Evolutionary conservation across 2,329 filamentous ascomycete species (phyloP).

Genomic region (Aspergillus hiratsukae): DNA sequence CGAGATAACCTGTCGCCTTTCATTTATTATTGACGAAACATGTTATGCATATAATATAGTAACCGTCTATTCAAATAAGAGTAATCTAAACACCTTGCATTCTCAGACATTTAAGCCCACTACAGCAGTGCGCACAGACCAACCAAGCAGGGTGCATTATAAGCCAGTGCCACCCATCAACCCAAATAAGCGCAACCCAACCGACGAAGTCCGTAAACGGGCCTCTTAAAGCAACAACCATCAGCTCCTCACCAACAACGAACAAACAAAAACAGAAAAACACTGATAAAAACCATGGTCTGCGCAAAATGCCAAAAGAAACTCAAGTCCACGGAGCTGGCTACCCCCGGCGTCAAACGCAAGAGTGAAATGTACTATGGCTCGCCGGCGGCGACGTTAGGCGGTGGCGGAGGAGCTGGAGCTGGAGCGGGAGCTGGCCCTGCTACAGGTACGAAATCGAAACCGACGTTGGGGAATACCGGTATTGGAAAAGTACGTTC

Average conservation of each 20-base stretch:
- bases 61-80: not conserved
- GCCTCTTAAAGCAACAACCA: not conserved
- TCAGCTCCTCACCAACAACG: not conserved
- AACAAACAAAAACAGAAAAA: not conserved
- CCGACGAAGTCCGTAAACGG: too few relatives aligned
- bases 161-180: not conserved
- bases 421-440: slow-evolving; percentile 11
- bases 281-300: slow-evolving; percentile 47
- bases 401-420: slow-evolving; percentile 27
- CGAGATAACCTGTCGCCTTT: not conserved
- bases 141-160: not conserved
- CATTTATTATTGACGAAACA: not conserved
- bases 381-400: slow-evolving; percentile 44
- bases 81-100: not conserved
- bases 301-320: slow-evolving; percentile 62
- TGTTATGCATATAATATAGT: not conserved
- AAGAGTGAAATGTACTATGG: slow-evolving; percentile 64
- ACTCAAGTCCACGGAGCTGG: slow-evolving; percentile 56
- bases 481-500: slow-evolving; percentile 55
- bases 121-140: not conserved
- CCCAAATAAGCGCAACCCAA: not conserved
- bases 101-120: not conserved
- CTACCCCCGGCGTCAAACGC: slow-evolving; percentile 62
- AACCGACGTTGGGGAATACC: slow-evolving; percentile 51
- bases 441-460: slow-evolving; percentile 27